These are phyloP conservation scores for Pyrus pyrifolia DNA, from an alignment of 306 rosid species.

Conservation along the genomic window DNA sequence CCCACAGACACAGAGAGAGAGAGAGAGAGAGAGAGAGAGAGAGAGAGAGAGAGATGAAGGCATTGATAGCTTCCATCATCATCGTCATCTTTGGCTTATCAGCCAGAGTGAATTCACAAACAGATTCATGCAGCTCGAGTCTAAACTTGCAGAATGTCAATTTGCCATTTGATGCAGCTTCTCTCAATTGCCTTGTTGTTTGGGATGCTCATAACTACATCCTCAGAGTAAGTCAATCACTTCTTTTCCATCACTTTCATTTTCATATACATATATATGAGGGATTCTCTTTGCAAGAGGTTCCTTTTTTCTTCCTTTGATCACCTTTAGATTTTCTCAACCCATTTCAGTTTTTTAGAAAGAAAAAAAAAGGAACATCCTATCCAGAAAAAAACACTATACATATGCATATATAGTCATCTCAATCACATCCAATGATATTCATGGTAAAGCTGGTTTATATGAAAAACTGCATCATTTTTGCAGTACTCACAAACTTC, in stretches of 20 bases:
- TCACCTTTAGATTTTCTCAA: not conserved
- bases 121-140: slow-evolving; percentile 50
- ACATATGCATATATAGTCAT: not conserved
- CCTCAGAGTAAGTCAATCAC: slow-evolving; percentile 58
- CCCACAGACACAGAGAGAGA: not conserved
- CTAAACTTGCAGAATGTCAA: slow-evolving; percentile 32
- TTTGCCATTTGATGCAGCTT: slow-evolving; percentile 46
- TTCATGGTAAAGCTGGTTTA: not conserved
- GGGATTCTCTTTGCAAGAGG: not conserved
- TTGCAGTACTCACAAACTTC: slow-evolving; percentile 49
- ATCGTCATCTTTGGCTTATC: slow-evolving; percentile 33
- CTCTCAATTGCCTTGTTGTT: slow-evolving; percentile 48
- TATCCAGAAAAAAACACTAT: no score
- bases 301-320: no score
- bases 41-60: slow-evolving; percentile 25
- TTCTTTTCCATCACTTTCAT: not conserved
- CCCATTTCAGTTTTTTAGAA: no score
- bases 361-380: no score
- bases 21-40: not conserved
- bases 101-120: slow-evolving; percentile 26
- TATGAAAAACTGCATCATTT: not conserved
- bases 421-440: not conserved
- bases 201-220: slow-evolving; percentile 59
- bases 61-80: slow-evolving; percentile 8
- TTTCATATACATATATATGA: not conserved